Percentiles rank a stretch among this genome's conserved stretches.
Evolutionary conservation across 805 yeast genomes (phyloP).

Genomic region (Barnettozyma salicaria): DNA sequence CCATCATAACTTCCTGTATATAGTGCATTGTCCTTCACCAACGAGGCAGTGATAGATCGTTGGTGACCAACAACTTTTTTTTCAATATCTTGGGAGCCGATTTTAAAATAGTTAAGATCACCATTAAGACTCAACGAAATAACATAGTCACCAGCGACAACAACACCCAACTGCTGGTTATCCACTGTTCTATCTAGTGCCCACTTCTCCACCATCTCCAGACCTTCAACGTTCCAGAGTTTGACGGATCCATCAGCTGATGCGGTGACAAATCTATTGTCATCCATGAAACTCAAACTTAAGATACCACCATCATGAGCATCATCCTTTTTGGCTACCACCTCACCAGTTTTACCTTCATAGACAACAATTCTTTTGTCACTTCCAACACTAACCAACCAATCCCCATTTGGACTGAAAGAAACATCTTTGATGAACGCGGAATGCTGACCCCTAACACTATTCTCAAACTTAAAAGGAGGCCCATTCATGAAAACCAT

Average conservation of each 20-base stretch:
- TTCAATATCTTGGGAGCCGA: constrained; percentile 30
- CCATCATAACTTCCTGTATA: constrained; percentile 84
- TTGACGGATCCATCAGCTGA: constrained; percentile 80
- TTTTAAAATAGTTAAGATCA: constrained; percentile 52
- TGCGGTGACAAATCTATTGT: constrained; percentile 63
- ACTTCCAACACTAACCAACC: constrained; percentile 74
- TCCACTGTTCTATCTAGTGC: constrained; percentile 39
- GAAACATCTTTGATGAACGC: constrained; percentile 77
- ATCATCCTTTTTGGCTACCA: constrained; percentile 37
- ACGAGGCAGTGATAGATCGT: constrained; percentile 63
- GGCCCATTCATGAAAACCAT: constrained; percentile 86
- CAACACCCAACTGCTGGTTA: constrained; percentile 77
- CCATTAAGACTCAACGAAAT: constrained; percentile 71
- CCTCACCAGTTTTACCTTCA: constrained; percentile 85
- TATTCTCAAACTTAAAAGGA: constrained; percentile 79
- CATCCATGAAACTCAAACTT: constrained; percentile 63
- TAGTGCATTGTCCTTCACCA: constrained; percentile 25
- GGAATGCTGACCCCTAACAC: constrained; percentile 67
- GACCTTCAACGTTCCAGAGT: constrained; percentile 48
- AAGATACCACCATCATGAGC: constrained; percentile 78
- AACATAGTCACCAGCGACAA: constrained; percentile 52
- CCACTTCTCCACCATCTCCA: constrained; percentile 46
- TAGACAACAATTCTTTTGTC: constrained; percentile 74
- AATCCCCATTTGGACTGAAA: constrained; percentile 76
- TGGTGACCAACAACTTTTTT: constrained; percentile 69